These are phyloP conservation scores for Pachyrhizus erosus DNA, from an alignment of 306 rosid species.

Conservation along the genomic window DNA sequence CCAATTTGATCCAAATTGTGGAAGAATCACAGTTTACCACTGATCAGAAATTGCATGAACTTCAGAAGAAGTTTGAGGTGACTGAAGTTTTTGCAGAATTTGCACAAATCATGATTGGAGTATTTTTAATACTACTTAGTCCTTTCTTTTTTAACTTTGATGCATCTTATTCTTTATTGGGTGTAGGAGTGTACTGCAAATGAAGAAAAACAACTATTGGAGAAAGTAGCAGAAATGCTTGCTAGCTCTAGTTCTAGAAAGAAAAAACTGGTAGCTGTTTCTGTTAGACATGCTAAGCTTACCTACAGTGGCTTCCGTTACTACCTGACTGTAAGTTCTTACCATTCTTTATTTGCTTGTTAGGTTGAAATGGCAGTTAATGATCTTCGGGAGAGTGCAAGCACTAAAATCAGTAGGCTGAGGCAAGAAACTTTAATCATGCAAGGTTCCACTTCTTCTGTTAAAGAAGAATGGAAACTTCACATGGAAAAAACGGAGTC, in stretches of 20 bases:
- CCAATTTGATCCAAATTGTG: slow-evolving; percentile 78
- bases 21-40: slow-evolving; percentile 86
- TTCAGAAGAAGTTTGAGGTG: slow-evolving; percentile 98
- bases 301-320: neutral
- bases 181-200: slow-evolving; percentile 90
- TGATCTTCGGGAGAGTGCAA: slow-evolving; percentile 94
- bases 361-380: slow-evolving; percentile 90
- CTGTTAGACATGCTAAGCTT: slow-evolving; percentile 7
- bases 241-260: slow-evolving; percentile 90
- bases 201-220: slow-evolving; percentile 86
- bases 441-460: slow-evolving; percentile 82
- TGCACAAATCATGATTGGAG: slow-evolving; percentile 25
- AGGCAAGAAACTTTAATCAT: slow-evolving; percentile 85
- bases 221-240: slow-evolving; percentile 94
- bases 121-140: neutral
- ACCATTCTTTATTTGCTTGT: slow-evolving; percentile 23
- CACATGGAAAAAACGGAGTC: slow-evolving; percentile 91
- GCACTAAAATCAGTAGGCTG: slow-evolving; percentile 71
- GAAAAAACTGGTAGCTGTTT: slow-evolving; percentile 76
- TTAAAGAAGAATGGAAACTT: slow-evolving; percentile 78
- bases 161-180: neutral
- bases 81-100: slow-evolving; percentile 25
- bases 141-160: neutral
- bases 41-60: slow-evolving; percentile 74
- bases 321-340: slow-evolving; percentile 7